Base-by-base conservation (phyloP, 2,329 filamentous ascomycete genomes). In the Coniochaeta ligniaria region DNA sequence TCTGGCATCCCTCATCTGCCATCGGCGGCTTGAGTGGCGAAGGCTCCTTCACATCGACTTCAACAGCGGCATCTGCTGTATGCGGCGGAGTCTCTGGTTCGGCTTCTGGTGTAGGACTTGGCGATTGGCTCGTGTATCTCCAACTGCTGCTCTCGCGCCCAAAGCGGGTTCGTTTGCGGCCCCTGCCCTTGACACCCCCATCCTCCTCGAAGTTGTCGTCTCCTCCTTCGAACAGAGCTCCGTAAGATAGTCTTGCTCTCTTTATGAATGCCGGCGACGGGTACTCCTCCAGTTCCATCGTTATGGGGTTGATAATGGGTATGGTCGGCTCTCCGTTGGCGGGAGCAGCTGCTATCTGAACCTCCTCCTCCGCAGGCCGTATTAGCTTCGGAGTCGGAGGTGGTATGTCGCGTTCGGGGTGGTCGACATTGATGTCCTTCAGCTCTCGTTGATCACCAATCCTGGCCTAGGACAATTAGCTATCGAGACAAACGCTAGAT, bases 191-290 rank as follows among this genome's bases (percentile, higher is more conserved):
- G 26, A 83, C 76, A 47, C 80, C 80, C 1, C 83, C 83, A 71
- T 90, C 85, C 28, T 90, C 89, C 62, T 91, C 87, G 16, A 94
- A 88, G 3, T 86, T 83, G 66, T 92, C 87, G 63, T 85, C 81
- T 1, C 80, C 80, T 5, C 81, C 81, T 64, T 89, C 84, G 58
- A 88, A 84, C 0, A 89, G 74, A 0, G 85, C 84, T 1, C 87
- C 87, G 60, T 88, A 88, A 0, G 89, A 92, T 4, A 89, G 76
- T 60, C 89, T 81, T 16, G 84, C 82, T 59, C 88, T 82, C 71
- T 90, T 93, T 22, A 91, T 75, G 66, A 96, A 96, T 0, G 91
- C 90, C 0, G 92, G 92, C 2, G 92, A 96, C 5, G 83, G 79
- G 76, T 86, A 95, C 65, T 88, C 83, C 20, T 79, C 75, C 52